Evolutionary conservation across 78 protist genomes (phyloP).

Genomic region (Emiliania huxleyi): DNA sequence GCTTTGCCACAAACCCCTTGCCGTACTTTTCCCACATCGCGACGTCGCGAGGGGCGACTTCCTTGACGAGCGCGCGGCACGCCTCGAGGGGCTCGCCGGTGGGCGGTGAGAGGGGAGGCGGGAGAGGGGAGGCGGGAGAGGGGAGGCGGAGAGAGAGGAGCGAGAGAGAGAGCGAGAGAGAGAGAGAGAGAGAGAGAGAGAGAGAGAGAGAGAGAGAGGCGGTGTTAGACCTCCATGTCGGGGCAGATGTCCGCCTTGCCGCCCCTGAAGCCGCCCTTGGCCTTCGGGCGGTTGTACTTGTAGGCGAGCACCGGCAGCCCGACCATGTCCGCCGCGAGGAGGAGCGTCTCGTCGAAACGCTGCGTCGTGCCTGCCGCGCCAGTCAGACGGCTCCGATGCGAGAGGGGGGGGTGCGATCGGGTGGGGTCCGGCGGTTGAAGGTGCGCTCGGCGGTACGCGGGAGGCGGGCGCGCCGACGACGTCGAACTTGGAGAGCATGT

Average conservation of each 20-base stretch:
- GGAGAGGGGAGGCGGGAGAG: too few relatives aligned
- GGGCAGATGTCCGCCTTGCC: background rate
- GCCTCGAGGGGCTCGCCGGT: too few relatives aligned
- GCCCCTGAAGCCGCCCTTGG: constrained; percentile 1
- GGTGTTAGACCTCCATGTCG: constrained; percentile 13
- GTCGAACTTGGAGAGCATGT: background rate
- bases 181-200: too few relatives aligned
- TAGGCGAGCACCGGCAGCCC: background rate
- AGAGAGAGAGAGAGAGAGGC: too few relatives aligned
- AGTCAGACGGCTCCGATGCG: background rate
- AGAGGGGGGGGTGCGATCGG: background rate
- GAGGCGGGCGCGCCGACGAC: background rate
- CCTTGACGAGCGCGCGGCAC: background rate
- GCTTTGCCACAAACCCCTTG: background rate
- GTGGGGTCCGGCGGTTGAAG: background rate
- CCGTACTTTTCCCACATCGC: background rate
- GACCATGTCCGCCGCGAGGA: background rate
- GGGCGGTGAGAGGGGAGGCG: too few relatives aligned
- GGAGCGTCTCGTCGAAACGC: background rate
- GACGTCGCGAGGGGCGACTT: background rate
- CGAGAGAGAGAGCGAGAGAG: too few relatives aligned
- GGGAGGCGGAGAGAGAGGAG: too few relatives aligned
- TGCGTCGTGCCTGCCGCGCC: background rate
- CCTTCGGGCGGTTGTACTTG: background rate
- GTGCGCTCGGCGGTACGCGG: background rate